Conservation (phyloP, 2,329 filamentous ascomycete species). For the Ophiosphaerella herpotricha region DNA sequence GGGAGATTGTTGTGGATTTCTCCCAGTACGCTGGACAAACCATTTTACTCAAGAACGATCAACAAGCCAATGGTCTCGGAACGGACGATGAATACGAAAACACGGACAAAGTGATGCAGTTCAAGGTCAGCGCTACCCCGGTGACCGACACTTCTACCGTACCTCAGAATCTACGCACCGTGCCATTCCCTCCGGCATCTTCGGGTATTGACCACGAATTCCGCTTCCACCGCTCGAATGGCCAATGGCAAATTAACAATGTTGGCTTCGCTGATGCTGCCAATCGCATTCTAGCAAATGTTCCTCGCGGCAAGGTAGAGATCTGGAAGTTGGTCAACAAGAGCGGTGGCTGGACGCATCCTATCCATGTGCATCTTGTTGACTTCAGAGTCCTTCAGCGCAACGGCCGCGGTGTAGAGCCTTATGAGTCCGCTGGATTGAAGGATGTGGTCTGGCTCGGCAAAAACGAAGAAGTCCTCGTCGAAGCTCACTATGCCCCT, state of each 20-base stretch:
- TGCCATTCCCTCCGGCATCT: constrained; percentile 33
- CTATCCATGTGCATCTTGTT: constrained; percentile 62
- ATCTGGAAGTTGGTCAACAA: constrained; percentile 51
- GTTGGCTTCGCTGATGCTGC: constrained; percentile 37
- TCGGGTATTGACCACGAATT: constrained; percentile 35
- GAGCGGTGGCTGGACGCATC: constrained; percentile 59
- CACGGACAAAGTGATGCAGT: constrained; percentile 43
- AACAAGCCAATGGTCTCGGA: constrained; percentile 44
- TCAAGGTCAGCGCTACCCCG: constrained; percentile 51
- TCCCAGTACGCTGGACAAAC: constrained; percentile 55
- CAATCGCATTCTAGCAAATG: constrained; percentile 41
- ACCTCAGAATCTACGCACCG: constrained; percentile 23
- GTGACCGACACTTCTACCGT: constrained; percentile 31
- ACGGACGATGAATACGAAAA: constrained; percentile 55
- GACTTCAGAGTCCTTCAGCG: constrained; percentile 60
- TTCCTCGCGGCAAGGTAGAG: constrained; percentile 39
- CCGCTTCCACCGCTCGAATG: constrained; percentile 35
- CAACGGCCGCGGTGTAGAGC: constrained; percentile 38
- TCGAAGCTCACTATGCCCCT: constrained; percentile 35
- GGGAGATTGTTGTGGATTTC: constrained; percentile 64
- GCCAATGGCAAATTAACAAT: constrained; percentile 39
- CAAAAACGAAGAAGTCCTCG: constrained; percentile 48
- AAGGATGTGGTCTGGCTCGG: constrained; percentile 64
- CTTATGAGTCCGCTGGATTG: constrained; percentile 59
- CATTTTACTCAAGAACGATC: constrained; percentile 51